phyloP scores from a whole-genome alignment of 2,329 filamentous ascomycete species.

The Knufia fluminis region DNA sequence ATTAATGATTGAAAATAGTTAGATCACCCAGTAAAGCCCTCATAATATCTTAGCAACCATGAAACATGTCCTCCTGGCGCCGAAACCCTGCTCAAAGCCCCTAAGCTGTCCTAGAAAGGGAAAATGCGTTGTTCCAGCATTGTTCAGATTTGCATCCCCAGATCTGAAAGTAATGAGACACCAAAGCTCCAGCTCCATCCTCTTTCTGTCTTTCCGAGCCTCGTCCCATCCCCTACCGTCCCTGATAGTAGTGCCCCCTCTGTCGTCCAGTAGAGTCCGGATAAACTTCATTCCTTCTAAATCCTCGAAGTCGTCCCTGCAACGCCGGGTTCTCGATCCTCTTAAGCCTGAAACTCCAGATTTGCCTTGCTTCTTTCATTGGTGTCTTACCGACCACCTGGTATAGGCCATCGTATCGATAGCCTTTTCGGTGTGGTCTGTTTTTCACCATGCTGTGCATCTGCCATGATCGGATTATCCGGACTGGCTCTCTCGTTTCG shows the following conservation, averaged over 20 bases:
- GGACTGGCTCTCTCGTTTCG: conserved; percentile 32
- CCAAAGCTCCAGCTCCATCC: background rate
- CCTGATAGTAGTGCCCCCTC: background rate
- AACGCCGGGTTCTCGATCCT: conserved; percentile 28
- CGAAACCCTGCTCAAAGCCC: background rate
- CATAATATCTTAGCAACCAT: too few species aligned
- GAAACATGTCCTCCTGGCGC: background rate
- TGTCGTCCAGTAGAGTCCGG: background rate
- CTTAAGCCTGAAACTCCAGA: conserved; percentile 41
- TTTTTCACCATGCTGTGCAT: conserved; percentile 30
- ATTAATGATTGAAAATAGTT: too few species aligned
- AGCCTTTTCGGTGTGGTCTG: conserved; percentile 38
- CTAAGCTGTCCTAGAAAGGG: background rate
- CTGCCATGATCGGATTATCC: conserved; percentile 41
- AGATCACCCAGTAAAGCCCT: too few species aligned
- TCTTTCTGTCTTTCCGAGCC: background rate
- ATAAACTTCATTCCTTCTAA: background rate
- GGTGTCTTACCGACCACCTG: conserved; percentile 33
- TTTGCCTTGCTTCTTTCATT: conserved; percentile 32
- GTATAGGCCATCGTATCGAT: conserved; percentile 53
- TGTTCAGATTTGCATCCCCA: background rate
- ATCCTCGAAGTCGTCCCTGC: conserved; percentile 16
- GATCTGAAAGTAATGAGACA: background rate
- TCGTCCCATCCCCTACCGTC: too few species aligned
- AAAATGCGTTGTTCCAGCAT: background rate